Evolutionary conservation across 257 asterid species (phyloP).

Genomic region (Capsicum baccatum): DNA sequence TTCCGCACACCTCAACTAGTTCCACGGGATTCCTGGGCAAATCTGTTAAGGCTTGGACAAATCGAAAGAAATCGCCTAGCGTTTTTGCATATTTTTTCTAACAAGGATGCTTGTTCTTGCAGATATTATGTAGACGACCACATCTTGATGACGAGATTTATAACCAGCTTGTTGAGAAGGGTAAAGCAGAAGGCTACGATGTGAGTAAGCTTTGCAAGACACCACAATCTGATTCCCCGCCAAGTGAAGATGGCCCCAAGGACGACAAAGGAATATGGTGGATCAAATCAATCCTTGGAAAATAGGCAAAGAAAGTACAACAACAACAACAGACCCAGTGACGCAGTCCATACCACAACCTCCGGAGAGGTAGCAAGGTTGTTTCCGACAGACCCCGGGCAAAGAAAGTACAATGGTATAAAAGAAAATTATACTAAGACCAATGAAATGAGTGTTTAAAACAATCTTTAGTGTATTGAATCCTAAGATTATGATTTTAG

Average conservation of each 20-base stretch:
- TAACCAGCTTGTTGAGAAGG: conserved; percentile 61
- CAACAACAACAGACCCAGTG: too few relatives aligned
- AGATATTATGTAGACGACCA: conserved; percentile 66
- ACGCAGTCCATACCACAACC: too few relatives aligned
- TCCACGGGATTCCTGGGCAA: background rate
- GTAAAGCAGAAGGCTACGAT: conserved; percentile 71
- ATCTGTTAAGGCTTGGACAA: background rate
- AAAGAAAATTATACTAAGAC: background rate
- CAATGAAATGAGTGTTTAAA: background rate
- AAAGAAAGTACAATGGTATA: background rate
- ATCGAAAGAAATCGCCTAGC: background rate
- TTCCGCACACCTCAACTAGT: background rate
- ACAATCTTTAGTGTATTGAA: background rate
- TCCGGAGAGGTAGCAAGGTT: too few relatives aligned
- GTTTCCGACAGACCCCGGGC: background rate
- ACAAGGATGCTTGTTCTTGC: background rate
- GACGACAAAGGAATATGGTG: conserved; percentile 85
- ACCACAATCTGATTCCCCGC: conserved; percentile 61
- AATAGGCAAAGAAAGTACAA: conserved; percentile 32
- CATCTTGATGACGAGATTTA: conserved; percentile 59
- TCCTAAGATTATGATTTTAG: background rate
- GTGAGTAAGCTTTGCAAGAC: conserved; percentile 77
- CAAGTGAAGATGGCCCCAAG: conserved; percentile 44
- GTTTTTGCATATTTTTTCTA: background rate
- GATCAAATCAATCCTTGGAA: conserved; percentile 79